A percentile compares a stretch with the other conserved stretches of the same genome.
Evolutionary conservation across 1,284 basidiomycete species (phyloP).

Genomic region (Puccinia novopanici): DNA sequence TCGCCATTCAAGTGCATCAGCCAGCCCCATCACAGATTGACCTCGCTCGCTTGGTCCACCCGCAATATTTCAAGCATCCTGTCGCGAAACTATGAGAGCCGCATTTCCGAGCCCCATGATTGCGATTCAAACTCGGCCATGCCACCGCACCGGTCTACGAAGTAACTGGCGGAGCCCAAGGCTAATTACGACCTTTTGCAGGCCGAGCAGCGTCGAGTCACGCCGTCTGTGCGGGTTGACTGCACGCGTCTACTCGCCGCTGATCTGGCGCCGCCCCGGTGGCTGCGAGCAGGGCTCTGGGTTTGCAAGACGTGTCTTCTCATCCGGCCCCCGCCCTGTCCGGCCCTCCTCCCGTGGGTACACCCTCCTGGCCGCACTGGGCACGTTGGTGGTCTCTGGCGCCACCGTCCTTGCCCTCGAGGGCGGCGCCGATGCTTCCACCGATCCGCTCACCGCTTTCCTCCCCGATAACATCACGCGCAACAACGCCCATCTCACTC

Average conservation of each 20-base stretch:
- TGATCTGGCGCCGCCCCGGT: background rate
- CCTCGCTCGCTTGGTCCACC: too few species aligned
- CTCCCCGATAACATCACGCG: background rate
- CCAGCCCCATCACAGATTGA: too few species aligned
- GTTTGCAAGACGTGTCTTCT: background rate
- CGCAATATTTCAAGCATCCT: background rate
- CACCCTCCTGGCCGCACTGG: background rate
- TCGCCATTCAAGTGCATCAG: too few species aligned
- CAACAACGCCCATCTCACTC: constrained; percentile 1
- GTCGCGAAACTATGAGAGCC: background rate
- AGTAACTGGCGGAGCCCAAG: background rate
- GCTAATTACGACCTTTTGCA: background rate
- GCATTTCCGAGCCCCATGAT: background rate
- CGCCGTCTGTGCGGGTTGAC: background rate
- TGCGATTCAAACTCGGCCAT: background rate
- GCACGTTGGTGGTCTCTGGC: background rate
- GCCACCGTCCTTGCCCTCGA: constrained; percentile 19
- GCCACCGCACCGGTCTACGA: background rate
- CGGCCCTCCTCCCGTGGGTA: background rate
- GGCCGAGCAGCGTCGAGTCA: background rate
- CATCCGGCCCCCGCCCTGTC: background rate
- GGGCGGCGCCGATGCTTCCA: background rate
- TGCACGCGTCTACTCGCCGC: background rate
- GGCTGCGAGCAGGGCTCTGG: background rate
- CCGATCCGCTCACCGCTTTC: constrained; percentile 18